phyloP scores from a whole-genome alignment of 768 basidiomycete genomes.

The Trametes maxima region DNA sequence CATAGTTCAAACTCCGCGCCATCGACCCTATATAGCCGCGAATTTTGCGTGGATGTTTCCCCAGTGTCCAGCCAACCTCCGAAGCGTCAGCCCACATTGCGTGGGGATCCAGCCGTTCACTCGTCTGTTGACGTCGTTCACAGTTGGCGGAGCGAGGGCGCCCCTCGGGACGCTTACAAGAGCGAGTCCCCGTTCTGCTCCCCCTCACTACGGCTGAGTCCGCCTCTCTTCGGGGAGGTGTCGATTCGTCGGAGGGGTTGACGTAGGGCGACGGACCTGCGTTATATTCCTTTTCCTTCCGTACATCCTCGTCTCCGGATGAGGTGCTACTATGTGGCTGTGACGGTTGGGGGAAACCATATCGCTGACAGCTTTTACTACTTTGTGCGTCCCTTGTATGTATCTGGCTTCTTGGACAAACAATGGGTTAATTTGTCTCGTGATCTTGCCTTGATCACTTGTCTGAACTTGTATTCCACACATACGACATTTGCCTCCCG shows the following conservation, averaged over 20 bases:
- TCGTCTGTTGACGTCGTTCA: constrained; percentile 66
- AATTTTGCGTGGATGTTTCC: constrained; percentile 32
- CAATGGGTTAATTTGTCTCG: too few relatives aligned
- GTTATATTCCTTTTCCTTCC: constrained; percentile 85
- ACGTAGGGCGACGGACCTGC: constrained; percentile 50
- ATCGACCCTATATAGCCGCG: constrained; percentile 30
- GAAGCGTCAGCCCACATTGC: constrained; percentile 60
- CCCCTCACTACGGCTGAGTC: constrained; percentile 48
- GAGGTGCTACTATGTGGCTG: constrained; percentile 72
- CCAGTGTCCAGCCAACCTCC: constrained; percentile 69
- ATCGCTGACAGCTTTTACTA: constrained; percentile 55
- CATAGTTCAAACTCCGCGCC: constrained; percentile 23
- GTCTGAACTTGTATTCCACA: too few relatives aligned
- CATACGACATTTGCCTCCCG: too few relatives aligned
- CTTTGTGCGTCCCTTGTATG: not conserved
- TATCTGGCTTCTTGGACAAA: too few relatives aligned
- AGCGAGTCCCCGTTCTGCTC: constrained; percentile 43
- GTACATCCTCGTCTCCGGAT: constrained; percentile 47
- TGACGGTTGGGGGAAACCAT: constrained; percentile 87
- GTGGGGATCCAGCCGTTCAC: constrained; percentile 46
- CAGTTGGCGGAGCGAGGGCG: constrained; percentile 79
- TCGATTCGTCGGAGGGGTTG: constrained; percentile 57
- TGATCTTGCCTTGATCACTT: too few relatives aligned
- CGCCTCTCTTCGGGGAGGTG: constrained; percentile 42
- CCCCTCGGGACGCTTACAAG: constrained; percentile 54